These are phyloP conservation scores for Silene conica DNA, from an alignment of 148 eudicot genomes.

Conservation along the genomic window DNA sequence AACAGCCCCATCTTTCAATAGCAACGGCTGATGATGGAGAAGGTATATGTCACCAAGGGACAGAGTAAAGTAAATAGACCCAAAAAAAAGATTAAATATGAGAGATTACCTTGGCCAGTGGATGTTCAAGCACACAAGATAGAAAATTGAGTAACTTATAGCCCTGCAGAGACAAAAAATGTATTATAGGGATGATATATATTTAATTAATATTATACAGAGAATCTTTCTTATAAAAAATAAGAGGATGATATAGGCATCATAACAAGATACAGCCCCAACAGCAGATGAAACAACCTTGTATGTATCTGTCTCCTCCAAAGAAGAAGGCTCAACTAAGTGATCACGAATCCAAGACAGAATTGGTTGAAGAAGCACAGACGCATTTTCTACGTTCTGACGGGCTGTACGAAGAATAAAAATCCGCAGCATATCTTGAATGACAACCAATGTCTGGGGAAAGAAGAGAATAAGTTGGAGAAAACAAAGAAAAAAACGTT, in stretches of 20 bases:
- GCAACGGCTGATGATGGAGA: slow-evolving; percentile 49
- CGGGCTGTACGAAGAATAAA: slow-evolving; percentile 76
- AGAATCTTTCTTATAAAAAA: too few relatives aligned
- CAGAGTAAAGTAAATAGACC: neutral
- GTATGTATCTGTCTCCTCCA: slow-evolving; percentile 65
- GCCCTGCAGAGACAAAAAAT: slow-evolving; percentile 35
- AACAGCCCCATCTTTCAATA: slow-evolving; percentile 56
- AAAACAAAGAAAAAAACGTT: neutral
- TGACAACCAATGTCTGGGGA: slow-evolving; percentile 65
- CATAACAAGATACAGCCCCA: slow-evolving; percentile 8
- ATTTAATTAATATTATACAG: too few relatives aligned
- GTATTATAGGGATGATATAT: neutral
- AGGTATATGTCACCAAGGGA: slow-evolving; percentile 14
- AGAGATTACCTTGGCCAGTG: slow-evolving; percentile 66
- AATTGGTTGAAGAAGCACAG: slow-evolving; percentile 64
- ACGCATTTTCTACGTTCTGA: slow-evolving; percentile 54
- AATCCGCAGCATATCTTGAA: slow-evolving; percentile 91
- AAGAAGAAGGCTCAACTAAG: slow-evolving; percentile 39
- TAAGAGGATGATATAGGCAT: neutral
- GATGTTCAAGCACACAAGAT: slow-evolving; percentile 73
- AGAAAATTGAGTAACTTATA: slow-evolving; percentile 70
- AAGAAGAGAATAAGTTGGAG: slow-evolving; percentile 12
- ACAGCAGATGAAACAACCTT: slow-evolving; percentile 46
- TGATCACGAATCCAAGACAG: slow-evolving; percentile 51
- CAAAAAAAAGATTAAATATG: neutral